Evolutionary conservation across 2,329 filamentous ascomycete genomes (phyloP), one percentile per base, ranked within the genome.

Genomic region (Fusarium sp.): DNA sequence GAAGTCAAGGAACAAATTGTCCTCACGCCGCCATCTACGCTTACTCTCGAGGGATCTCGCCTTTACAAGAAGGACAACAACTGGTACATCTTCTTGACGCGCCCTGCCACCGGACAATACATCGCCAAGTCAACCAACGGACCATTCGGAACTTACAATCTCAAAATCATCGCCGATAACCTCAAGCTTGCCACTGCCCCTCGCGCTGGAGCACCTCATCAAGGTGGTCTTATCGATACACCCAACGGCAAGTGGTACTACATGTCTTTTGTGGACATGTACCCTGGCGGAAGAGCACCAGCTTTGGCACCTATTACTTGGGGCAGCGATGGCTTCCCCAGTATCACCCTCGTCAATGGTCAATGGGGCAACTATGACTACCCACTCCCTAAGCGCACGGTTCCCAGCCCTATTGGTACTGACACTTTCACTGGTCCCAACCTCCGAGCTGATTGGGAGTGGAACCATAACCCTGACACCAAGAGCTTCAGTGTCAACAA

Each of bases 191-290:
- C 83, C 0, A 85, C 86, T 0, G 73, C 89, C 1, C 56, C 81
- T 0, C 48, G 80, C 15, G 82, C 83, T 1, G 86, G 87, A 3
- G 77, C 77, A 18, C 83, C 85, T 0, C 86, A 89, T 64, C 89
- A 91, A 74, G 88, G 88, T 1, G 84, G 85, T 19, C 78, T 90
- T 5, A 83, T 90, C 2, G 82, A 88, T 31, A 88, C 86, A 0
- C 82, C 83, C 3, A 77, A 82, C 11, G 86, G 86, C 0, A 78
- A 85, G 19, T 90, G 88, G 88, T 89, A 87, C 73, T 90, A 88
- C 70, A 85, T 89, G 78, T 83, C 85, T 0, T 90, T 90, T 72
- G 77, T 84, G 10, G 86, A 87, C 70, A 81, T 83, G 0, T 90
- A 87, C 57, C 88, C 89, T 0, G 84, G 82, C 5, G 89, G 88